Evolutionary conservation across 768 basidiomycete genomes (phyloP), one percentile per base, ranked within the genome.

Genomic region (Termitomyces titanicus): DNA sequence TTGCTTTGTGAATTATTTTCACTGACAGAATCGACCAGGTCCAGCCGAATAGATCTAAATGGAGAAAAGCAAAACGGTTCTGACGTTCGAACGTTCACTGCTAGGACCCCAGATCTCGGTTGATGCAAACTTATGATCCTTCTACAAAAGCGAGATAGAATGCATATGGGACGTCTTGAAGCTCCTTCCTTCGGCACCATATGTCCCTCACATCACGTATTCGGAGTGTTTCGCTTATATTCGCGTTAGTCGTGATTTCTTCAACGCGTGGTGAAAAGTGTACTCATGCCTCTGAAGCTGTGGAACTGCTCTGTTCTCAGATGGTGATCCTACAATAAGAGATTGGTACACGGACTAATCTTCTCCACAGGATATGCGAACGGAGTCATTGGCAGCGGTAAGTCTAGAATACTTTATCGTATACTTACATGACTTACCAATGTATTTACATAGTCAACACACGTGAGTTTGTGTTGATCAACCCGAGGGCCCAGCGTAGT

Each of bases 251-350:
- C 22, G 35, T 13, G 45, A 22, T 45, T 20, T 44, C 39, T 42
- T 37, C 25, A 34, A 13, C 43, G 20, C 5, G 38, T 37, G n/a
- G n/a, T 39, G 39, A 0, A 42, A 24, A 22, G 11, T 15, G 22
- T 3, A 24, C 31, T 56, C 20, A 57, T 53, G 39, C 18, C 40
- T 48, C 33, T 43, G n/a, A 59, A 91, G 89, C 15, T 92, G 91
- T 67, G 91, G 91, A 65, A 94, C 92, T 3, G 91, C 92, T 40
- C 74, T 93, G 43, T 92, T 94, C 72, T 92, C 90, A 25, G 91
- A 94, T 68, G 91, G 90, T 88, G 70, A 12, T 10, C 11, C 22
- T 37, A 22, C 39, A 12, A 37, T 37, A 48, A 38, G 24, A 12
- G 15, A 18, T 17, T 18, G 4, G 40, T 25, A 24, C 9, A 50